phyloP scores from a whole-genome alignment of 768 basidiomycete genomes.

The Podaxis sp. region DNA sequence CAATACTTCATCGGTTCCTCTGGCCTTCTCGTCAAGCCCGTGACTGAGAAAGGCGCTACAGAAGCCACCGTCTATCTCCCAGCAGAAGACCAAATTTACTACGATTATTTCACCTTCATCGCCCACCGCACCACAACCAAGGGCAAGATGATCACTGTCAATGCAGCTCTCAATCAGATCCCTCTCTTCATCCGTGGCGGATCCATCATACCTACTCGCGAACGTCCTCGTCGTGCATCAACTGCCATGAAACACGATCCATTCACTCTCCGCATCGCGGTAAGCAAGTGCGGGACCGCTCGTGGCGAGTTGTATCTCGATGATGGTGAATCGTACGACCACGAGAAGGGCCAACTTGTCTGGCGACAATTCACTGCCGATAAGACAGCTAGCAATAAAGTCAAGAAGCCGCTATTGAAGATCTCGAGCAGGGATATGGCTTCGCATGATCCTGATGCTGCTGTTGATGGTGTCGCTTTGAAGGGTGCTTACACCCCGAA shows the following conservation, averaged over 20 bases:
- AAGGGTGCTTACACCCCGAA: constrained; percentile 38
- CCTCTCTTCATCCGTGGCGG: constrained; percentile 90
- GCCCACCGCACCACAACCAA: constrained; percentile 63
- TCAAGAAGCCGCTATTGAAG: constrained; percentile 33
- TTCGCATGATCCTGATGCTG: constrained; percentile 33
- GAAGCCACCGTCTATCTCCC: constrained; percentile 72
- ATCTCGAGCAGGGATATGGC: constrained; percentile 57
- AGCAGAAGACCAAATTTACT: constrained; percentile 89
- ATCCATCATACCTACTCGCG: constrained; percentile 82
- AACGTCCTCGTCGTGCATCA: constrained; percentile 83
- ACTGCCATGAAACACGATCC: constrained; percentile 89
- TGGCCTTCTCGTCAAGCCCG: constrained; percentile 88
- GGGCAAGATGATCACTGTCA: constrained; percentile 69
- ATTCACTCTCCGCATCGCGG: constrained; percentile 83
- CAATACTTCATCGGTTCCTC: constrained; percentile 90
- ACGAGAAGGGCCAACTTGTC: constrained; percentile 73
- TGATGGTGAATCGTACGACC: constrained; percentile 82
- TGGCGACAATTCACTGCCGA: constrained; percentile 75
- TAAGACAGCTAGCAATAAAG: constrained; percentile 32
- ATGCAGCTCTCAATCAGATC: constrained; percentile 73
- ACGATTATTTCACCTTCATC: constrained; percentile 80
- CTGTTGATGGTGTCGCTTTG: constrained; percentile 49
- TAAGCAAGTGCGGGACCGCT: constrained; percentile 57
- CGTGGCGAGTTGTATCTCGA: constrained; percentile 90
- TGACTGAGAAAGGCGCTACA: constrained; percentile 67